These are phyloP conservation scores for Starmerella bombi DNA, from an alignment of 805 yeast species.

Conservation along the genomic window DNA sequence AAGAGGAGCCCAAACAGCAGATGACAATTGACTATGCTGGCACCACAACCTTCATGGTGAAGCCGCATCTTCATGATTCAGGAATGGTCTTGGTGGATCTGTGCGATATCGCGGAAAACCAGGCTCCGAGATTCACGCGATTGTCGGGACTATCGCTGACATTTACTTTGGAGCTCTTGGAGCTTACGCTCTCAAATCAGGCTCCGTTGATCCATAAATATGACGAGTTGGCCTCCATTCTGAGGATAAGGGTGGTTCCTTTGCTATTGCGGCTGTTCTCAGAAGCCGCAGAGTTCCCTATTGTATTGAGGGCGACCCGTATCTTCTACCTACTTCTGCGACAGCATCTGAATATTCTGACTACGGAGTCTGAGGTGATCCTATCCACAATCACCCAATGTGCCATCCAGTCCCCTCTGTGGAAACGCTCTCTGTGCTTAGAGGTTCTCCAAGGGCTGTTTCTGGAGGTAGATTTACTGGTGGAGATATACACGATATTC, in stretches of 20 bases:
- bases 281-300: slow-evolving; percentile 43
- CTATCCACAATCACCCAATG: slow-evolving; percentile 62
- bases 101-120: slow-evolving; percentile 51
- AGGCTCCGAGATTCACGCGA: slow-evolving; percentile 42
- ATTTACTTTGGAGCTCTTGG: slow-evolving; percentile 71
- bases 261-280: slow-evolving; percentile 55
- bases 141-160: slow-evolving; percentile 43
- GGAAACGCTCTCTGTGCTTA: slow-evolving; percentile 64
- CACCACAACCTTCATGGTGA: slow-evolving; percentile 32
- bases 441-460: slow-evolving; percentile 57
- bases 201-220: slow-evolving; percentile 41
- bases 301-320: slow-evolving; percentile 63
- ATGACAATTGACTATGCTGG: slow-evolving; percentile 24
- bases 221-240: slow-evolving; percentile 49
- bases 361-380: slow-evolving; percentile 70
- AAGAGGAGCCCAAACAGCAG: neutral
- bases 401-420: slow-evolving; percentile 44
- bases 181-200: slow-evolving; percentile 60
- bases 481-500: slow-evolving; percentile 44
- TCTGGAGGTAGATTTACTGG: slow-evolving; percentile 41
- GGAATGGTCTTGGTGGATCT: slow-evolving; percentile 58
- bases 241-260: slow-evolving; percentile 63
- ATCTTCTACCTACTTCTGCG: slow-evolving; percentile 49
- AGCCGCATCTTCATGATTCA: slow-evolving; percentile 52
- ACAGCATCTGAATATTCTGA: slow-evolving; percentile 48